Percentiles rank a stretch among this genome's conserved stretches.
phyloP scores from a whole-genome alignment of 768 basidiomycete species.

The Pleurotus citrinopileatus region DNA sequence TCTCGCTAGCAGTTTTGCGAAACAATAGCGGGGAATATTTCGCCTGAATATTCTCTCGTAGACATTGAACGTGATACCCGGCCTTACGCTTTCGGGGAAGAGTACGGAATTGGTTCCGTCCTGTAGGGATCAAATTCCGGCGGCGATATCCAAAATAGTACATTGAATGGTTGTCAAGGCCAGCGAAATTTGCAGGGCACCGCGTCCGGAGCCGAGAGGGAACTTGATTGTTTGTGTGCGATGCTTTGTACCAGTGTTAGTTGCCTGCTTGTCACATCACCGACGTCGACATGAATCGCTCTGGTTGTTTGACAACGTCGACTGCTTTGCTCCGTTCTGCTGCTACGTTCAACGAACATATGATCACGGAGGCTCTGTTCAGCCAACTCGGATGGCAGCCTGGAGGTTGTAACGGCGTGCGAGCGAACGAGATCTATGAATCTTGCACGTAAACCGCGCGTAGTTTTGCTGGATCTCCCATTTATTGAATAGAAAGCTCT shows the following conservation, averaged over 20 bases:
- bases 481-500: background rate
- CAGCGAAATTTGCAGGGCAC: background rate
- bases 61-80: background rate
- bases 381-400: no score
- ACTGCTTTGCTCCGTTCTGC: background rate
- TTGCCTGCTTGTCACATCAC: background rate
- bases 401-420: background rate
- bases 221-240: background rate
- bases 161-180: background rate
- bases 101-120: no score
- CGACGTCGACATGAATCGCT: no score
- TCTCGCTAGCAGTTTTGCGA: background rate
- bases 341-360: background rate
- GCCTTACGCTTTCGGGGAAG: background rate
- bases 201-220: background rate
- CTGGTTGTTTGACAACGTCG: no score
- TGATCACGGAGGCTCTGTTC: no score
- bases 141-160: background rate
- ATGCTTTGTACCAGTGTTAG: background rate
- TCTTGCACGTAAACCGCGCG: slow-evolving; percentile 2
- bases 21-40: background rate
- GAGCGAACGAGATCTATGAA: background rate
- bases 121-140: no score
- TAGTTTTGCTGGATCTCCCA: background rate
- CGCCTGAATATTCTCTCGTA: background rate